Percentiles rank a stretch among this genome's conserved stretches.
phyloP scores from a whole-genome alignment of 106 monocot species.

The Alisma plantagoaquatica region DNA sequence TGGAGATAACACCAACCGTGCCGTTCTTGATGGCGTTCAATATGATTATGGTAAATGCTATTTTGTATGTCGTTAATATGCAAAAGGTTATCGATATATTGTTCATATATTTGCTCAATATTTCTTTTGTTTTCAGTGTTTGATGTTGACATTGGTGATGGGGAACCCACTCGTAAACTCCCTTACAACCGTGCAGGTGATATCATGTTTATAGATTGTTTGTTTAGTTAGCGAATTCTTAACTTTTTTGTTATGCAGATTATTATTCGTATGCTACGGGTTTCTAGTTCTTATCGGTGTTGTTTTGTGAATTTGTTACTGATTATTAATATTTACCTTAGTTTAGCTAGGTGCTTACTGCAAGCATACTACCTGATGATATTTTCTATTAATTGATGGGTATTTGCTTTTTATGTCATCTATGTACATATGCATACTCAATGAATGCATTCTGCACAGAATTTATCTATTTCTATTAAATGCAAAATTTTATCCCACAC shows the following conservation, averaged over 20 bases:
- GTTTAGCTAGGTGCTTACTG: no score
- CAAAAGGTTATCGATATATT: no score
- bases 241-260: neutral
- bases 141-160: slow-evolving; percentile 99
- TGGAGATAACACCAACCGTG: slow-evolving; percentile 25
- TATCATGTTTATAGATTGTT: neutral
- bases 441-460: no score
- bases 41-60: slow-evolving; percentile 83
- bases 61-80: neutral
- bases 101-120: slow-evolving; percentile 4
- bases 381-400: neutral
- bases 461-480: no score
- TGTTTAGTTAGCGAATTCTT: neutral
- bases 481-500: no score
- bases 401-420: slow-evolving; percentile 2
- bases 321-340: no score
- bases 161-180: slow-evolving; percentile 81
- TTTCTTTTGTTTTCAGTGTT: slow-evolving; percentile 44
- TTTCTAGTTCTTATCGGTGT: neutral
- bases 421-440: no score
- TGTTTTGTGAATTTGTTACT: neutral
- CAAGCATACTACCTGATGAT: no score
- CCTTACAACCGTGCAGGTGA: slow-evolving; percentile 87
- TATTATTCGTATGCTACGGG: neutral
- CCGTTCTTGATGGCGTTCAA: slow-evolving; percentile 46